A percentile compares a stretch with the other conserved stretches of the same genome.
Conservation (phyloP, 2,329 filamentous ascomycete species). For the Acarospora socialis region DNA sequence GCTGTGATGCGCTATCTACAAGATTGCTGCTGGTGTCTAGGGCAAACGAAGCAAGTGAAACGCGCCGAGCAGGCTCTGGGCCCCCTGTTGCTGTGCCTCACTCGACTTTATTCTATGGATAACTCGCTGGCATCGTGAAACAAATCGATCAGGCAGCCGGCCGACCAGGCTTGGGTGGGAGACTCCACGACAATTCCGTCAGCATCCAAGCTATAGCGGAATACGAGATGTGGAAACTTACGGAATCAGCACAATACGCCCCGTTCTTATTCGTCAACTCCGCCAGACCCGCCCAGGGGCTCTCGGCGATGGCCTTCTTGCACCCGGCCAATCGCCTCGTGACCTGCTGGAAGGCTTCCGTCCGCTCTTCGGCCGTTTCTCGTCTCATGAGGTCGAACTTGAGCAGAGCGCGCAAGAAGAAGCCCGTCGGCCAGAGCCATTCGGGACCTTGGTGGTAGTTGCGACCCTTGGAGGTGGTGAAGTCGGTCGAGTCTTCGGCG, state of each 20-base stretch:
- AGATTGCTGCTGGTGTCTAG: too few species aligned
- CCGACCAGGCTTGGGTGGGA: constrained; percentile 93
- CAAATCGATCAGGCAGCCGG: constrained; percentile 83
- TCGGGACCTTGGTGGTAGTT: constrained; percentile 98
- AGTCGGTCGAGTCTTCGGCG: constrained; percentile 81
- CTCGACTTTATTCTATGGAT: constrained; percentile 8
- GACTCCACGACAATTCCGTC: constrained; percentile 37
- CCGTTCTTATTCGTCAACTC: constrained; percentile 90
- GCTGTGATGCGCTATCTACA: too few species aligned
- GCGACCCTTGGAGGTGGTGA: constrained; percentile 79
- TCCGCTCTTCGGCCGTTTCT: constrained; percentile 50
- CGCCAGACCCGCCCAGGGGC: constrained; percentile 76
- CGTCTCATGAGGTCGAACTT: constrained; percentile 75
- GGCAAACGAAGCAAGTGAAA: too few species aligned
- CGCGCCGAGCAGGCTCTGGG: too few species aligned
- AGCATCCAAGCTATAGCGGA: constrained; percentile 2
- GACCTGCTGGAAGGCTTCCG: constrained; percentile 89
- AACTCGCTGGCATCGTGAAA: constrained; percentile 71
- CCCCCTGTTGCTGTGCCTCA: too few species aligned
- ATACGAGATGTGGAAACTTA: constrained; percentile 33
- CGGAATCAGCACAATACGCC: constrained; percentile 71
- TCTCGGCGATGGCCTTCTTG: constrained; percentile 68
- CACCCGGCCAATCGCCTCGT: constrained; percentile 69
- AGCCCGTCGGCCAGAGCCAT: constrained; percentile 96
- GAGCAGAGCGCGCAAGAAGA: constrained; percentile 80